Base-by-base conservation (phyloP, 2,329 filamentous ascomycete species). In the Penicillium sp. region DNA sequence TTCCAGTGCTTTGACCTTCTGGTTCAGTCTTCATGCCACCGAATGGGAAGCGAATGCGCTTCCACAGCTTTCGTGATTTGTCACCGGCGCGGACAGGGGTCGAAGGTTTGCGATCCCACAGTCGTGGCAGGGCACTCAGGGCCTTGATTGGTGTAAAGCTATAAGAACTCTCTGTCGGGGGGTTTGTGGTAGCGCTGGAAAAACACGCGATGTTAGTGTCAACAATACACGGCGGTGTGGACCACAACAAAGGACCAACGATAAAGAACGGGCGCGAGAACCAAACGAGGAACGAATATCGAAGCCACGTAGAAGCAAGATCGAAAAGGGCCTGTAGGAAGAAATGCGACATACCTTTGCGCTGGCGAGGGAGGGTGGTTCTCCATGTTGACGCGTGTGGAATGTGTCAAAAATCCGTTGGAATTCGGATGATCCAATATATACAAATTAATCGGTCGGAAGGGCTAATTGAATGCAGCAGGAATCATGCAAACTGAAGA, bases 41-140 rank as follows among this genome's bases (percentile, higher is more conserved):
- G 50, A 73, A 74, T 3, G 69, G 71, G 6, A 67, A 62, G 27
- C 67, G 67, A 54, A 77, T 70, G 45, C 76, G 71, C 59, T 78
- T 79, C 76, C 76, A 79, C 50, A 79, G 67, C 52, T 77, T 79
- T 45, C 73, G 74, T 38, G 75, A 67, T 39, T 73, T 75, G 39
- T 72, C 67, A 10, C 74, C 72, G 13, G 70, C 60, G 36, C 68
- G 57, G 45, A 75, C 72, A 3, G 76, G 70, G 5, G 72, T 76
- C 4, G 75, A 71, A 16, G 75, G 75, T 51, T 73, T 73, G 53
- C 76, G 75, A 51, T 78, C 76, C 76, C 76, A 78, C 53, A 74
- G 60, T 52, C 72, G 74, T 29, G 74, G 74, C 34, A 66, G 55
- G 31, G 65, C 63, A 43, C 62, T 67, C n/a, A 64, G 53, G 31